Evolutionary conservation across 2,329 filamentous ascomycete species (phyloP).

Genomic region (Pochonia chlamydosporia): DNA sequence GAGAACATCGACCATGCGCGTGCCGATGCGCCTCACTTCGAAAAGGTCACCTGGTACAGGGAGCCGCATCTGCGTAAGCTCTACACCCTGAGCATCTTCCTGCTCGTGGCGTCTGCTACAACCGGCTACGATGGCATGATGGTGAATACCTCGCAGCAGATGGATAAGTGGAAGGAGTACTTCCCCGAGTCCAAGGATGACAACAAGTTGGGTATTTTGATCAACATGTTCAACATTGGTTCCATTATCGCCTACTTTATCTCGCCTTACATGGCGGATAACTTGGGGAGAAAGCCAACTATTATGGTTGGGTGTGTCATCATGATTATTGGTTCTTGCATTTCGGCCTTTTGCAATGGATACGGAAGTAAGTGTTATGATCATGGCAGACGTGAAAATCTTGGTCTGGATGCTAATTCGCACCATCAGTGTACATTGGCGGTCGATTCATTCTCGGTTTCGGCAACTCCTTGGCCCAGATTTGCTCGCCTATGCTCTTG

Average conservation of each 20-base stretch:
- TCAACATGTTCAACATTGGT: conserved; percentile 48
- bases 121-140: conserved; percentile 58
- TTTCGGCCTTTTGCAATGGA: conserved; percentile 35
- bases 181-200: conserved; percentile 35
- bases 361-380: conserved; percentile 33
- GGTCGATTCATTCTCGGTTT: conserved; percentile 49
- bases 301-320: conserved; percentile 38
- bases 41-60: conserved; percentile 49
- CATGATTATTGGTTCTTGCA: conserved; percentile 38
- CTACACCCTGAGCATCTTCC: conserved; percentile 45
- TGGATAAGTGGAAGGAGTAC: conserved; percentile 45
- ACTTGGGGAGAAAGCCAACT: conserved; percentile 35
- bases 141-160: conserved; percentile 54
- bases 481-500: conserved; percentile 57
- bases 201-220: conserved; percentile 41
- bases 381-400: no score
- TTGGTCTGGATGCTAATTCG: background rate
- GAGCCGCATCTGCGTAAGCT: conserved; percentile 52
- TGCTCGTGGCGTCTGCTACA: conserved; percentile 55
- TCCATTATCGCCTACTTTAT: conserved; percentile 42
- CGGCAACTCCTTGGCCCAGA: conserved; percentile 59
- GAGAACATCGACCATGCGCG: conserved; percentile 32
- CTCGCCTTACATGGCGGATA: conserved; percentile 39
- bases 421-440: conserved; percentile 26
- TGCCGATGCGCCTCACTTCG: conserved; percentile 42